A percentile compares a stretch with the other conserved stretches of the same genome.
Conservation (phyloP, 192 early-diverging fungal species). For the Gaertneriomyces sp. region DNA sequence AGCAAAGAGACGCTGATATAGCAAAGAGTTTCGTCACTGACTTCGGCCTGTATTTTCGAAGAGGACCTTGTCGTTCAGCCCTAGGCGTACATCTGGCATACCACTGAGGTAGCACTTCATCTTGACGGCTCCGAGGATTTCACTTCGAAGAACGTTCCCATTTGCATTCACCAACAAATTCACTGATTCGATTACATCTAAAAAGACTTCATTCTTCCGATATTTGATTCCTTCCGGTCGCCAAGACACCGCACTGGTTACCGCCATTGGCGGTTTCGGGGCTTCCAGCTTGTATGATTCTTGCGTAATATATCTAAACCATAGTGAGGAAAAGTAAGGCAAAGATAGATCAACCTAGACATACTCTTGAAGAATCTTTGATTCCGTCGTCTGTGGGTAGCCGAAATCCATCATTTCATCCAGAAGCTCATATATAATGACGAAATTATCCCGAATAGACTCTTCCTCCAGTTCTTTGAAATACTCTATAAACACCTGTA, state of each 20-base stretch:
- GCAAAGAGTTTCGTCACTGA: conserved; percentile 45
- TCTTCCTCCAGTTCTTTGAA: conserved; percentile 84
- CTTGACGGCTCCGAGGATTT: conserved; percentile 87
- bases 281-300: conserved; percentile 93
- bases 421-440: conserved; percentile 55
- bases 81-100: conserved; percentile 95
- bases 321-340: too few relatives aligned
- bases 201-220: conserved; percentile 98
- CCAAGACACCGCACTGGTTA: conserved; percentile 93
- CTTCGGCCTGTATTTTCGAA: conserved; percentile 86
- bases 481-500: conserved; percentile 87
- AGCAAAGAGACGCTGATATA: neutral
- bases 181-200: conserved; percentile 98
- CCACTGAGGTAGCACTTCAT: conserved; percentile 96
- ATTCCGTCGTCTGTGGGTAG: conserved; percentile 86
- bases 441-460: conserved; percentile 54
- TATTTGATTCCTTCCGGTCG: conserved; percentile 89
- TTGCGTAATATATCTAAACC: conserved; percentile 85
- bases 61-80: conserved; percentile 94
- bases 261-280: conserved; percentile 76
- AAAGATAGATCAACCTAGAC: conserved; percentile 54
- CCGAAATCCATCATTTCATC: conserved; percentile 66
- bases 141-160: conserved; percentile 86
- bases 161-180: conserved; percentile 82
- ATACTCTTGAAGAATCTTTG: conserved; percentile 62